Evolutionary conservation across 306 rosid genomes (phyloP), one percentile per base, ranked within the genome.

Genomic region (Argentina anserina): DNA sequence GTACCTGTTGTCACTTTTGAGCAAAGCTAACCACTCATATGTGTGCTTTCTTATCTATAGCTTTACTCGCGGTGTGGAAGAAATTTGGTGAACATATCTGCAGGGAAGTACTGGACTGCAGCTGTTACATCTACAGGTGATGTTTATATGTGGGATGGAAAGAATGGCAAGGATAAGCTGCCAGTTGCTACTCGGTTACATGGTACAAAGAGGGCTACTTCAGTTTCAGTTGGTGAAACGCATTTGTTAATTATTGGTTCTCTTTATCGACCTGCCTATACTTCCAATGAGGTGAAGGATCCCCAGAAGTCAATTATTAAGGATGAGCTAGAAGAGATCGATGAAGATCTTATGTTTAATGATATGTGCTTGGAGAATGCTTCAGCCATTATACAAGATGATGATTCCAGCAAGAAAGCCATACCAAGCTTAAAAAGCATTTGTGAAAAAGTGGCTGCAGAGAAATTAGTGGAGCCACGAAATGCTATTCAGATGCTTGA

Each of bases 221-320:
- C 96, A 66, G 96, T 88, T 79, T 85, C 97, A 25, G 97, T 85
- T 60, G 98, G 98, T 64, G 98, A 94, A 85, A 88, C 98, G 41
- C 98, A 94, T 83, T 23, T 94, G 25, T 82, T 94, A 70, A 79
- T 94, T 56, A 87, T 89, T 59, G 90, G 88, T 53, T 88, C 97
- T 39, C 91, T 94, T 49, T 91, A 88, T 80, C 98, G 91, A 59
- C 98, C 98, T 33, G 73, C 29, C 67, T 94, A 86, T 74, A 78
- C 90, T 75, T 72, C 59, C 75, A 80, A 58, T 61, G 20, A 37
- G 79, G 75, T 28, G 66, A 79, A 81, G 70, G 78, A 59, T 71
- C 69, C 84, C 72, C 86, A 80, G 82, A 81, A 64, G 79, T 72
- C 75, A 47, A 79, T 77, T 81, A 75, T 39, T 67, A 75, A 20